Percentiles rank a stretch among this genome's conserved stretches.
Conservation (phyloP, 2,329 filamentous ascomycete species). For the Penicillium hordei region DNA sequence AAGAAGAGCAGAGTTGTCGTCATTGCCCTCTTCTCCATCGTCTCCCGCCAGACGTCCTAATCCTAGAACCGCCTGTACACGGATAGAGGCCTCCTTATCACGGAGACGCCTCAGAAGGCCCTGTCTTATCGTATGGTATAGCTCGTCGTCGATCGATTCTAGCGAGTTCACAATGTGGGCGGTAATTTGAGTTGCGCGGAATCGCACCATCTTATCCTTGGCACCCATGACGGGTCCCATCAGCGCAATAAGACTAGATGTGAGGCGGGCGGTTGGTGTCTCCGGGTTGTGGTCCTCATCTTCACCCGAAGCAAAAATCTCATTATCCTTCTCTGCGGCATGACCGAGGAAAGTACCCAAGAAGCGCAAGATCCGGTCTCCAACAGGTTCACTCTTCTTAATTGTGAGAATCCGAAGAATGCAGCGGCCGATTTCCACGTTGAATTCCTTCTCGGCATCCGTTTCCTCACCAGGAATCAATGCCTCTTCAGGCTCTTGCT, state of each 20-base stretch:
- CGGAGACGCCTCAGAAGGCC: constrained; percentile 80
- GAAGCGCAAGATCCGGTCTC: constrained; percentile 82
- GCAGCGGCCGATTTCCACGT: constrained; percentile 79
- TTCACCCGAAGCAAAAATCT: constrained; percentile 61
- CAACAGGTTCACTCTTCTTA: constrained; percentile 87
- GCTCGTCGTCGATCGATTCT: constrained; percentile 85
- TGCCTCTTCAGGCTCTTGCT: constrained; percentile 52
- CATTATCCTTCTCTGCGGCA: constrained; percentile 65
- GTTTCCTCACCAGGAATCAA: constrained; percentile 55
- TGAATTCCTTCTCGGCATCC: constrained; percentile 84
- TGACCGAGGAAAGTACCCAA: constrained; percentile 81
- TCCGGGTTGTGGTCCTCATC: constrained; percentile 71
- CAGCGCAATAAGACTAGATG: constrained; percentile 68
- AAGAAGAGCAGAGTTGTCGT: constrained; percentile 64
- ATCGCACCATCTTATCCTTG: constrained; percentile 92
- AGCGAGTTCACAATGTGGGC: constrained; percentile 90
- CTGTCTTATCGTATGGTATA: constrained; percentile 79
- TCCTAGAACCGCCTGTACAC: constrained; percentile 87
- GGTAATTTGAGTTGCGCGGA: constrained; percentile 83
- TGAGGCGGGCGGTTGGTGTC: constrained; percentile 79
- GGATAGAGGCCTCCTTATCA: constrained; percentile 90
- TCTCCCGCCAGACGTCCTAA: constrained; percentile 82
- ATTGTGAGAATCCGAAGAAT: constrained; percentile 78
- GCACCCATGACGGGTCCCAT: constrained; percentile 74
- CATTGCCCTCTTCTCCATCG: constrained; percentile 58